Evolutionary conservation across 805 yeast species (phyloP), one percentile per base, ranked within the genome.

Genomic region (Candida michaelii): DNA sequence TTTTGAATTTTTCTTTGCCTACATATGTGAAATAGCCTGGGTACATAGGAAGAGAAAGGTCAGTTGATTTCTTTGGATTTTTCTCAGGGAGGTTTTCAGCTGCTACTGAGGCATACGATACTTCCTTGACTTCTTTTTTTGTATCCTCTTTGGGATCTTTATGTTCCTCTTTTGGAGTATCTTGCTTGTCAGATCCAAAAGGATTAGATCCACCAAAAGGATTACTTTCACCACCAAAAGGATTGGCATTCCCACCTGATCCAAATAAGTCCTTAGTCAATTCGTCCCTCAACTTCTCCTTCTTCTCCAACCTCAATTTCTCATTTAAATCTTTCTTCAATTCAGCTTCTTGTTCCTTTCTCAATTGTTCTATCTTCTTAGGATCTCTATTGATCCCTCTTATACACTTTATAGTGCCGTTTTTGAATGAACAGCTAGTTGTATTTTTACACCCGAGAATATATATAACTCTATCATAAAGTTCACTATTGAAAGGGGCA

Each of bases 391-490:
- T 65, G 1, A 90, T 70, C 2, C 91, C 96, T 58, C 97, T 73
- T 39, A 93, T 69, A 21, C 88, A 89, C 50, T 85, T 78, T 2
- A 89, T 69, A 1, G 85, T 70, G 4, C 96, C 96, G 3, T 75
- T 70, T 51, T 78, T 76, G 48, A 87, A 73, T 34, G 84, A 74
- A 60, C 99, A 93, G 39, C 44, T 50, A 4, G 45, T 53, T 0
- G 63, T 51, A 16, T 78, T 66, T 33, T 77, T 75, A 63, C 99
- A 93, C 1, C 82, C 80, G 58, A 91, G 86, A 0, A 93, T 73
- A 55, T 91, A 93, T 13, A 93, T 62, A 3, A 80, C 81, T 46
- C 99, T 77, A 54, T 88, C 96, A 56, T 90, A 89, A 31, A 80
- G 69, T 9, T 82, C 72, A 27, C 76, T 76, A 25, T 82, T 87